Base-by-base conservation (phyloP, 345 rosid genomes). In the Lenwebbia sp. region DNA sequence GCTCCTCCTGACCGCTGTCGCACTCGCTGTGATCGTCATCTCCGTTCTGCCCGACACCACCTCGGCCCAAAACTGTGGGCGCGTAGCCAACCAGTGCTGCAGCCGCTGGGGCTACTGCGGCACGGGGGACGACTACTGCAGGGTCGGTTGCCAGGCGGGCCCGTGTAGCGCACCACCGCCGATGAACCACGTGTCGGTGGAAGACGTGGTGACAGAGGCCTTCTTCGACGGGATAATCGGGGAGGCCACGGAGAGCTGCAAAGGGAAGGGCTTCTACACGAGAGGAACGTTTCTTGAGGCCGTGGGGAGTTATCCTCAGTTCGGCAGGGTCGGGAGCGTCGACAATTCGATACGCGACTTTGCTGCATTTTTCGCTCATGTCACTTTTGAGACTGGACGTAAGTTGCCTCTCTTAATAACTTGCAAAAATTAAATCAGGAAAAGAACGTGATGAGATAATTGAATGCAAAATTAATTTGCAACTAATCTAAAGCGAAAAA, bases 351-450 rank as follows among this genome's bases (percentile, higher is more conserved):
- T 84, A 86, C 88, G 90, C 15, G 94, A 93, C 86, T 88, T 91
- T 19, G 93, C 93, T 2, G 89, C 93, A 3, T 90, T 90, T 62
- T 93, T 93, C 7, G 95, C 90, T 51, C 93, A 90, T 56, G 89
- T 92, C 55, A 88, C 92, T 0, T 91, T 89, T 56, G 93, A 88
- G 70, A 93, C 92, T 15, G 90, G 90, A 85, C 85, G 93, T 91
- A 81, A 90, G 90, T 22, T 56, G 25, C 30, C 83, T 53, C 54
- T 15, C 47, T 40, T 25, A 14, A 15, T n/a, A 17, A 54, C 74
- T 26, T 56, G n/a, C 5, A 23, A 8, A 6, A 37, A 52, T 4
- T 65, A 49, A 19, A 41, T 17, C 17, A 14, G 47, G 15, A 40
- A 22, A 10, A n/a, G 56, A 5, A 28, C 9, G 14, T 7, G 25